These are phyloP conservation scores for Leishmania guyanensis DNA, from an alignment of 208 protist genomes.

Conservation along the genomic window DNA sequence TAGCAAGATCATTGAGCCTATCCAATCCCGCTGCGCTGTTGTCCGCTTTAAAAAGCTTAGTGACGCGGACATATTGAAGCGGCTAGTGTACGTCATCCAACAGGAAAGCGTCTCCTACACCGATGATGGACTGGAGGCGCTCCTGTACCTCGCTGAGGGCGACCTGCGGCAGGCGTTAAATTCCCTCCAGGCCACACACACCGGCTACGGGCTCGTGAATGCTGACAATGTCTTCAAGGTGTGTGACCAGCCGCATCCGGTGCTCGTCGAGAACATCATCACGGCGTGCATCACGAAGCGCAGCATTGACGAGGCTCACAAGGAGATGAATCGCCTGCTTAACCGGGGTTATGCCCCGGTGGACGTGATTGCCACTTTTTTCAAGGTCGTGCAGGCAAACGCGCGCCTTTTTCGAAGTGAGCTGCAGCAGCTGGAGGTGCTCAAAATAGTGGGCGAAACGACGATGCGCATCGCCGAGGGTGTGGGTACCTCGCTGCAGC, in stretches of 20 bases:
- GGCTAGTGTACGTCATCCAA: constrained; percentile 92
- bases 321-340: constrained; percentile 82
- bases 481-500: constrained; percentile 81
- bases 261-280: constrained; percentile 94
- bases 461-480: constrained; percentile 90
- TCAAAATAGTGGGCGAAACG: constrained; percentile 82
- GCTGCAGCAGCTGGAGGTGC: constrained; percentile 75
- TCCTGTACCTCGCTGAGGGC: constrained; percentile 98
- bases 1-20: constrained; percentile 99
- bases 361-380: constrained; percentile 97
- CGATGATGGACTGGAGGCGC: constrained; percentile 96
- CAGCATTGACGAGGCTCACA: constrained; percentile 76
- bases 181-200: constrained; percentile 96
- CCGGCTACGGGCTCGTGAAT: constrained; percentile 96
- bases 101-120: constrained; percentile 92
- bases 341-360: constrained; percentile 94
- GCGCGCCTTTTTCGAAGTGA: constrained; percentile 63
- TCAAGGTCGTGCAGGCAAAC: constrained; percentile 83
- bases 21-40: constrained; percentile 96
- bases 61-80: constrained; percentile 92
- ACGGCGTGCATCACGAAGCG: constrained; percentile 74
- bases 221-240: constrained; percentile 99
- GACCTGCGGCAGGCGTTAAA: constrained; percentile 98
- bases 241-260: constrained; percentile 98
- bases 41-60: constrained; percentile 86